Evolutionary conservation across 2,329 filamentous ascomycete species (phyloP).

Genomic region (Talaromyces verruculosus): DNA sequence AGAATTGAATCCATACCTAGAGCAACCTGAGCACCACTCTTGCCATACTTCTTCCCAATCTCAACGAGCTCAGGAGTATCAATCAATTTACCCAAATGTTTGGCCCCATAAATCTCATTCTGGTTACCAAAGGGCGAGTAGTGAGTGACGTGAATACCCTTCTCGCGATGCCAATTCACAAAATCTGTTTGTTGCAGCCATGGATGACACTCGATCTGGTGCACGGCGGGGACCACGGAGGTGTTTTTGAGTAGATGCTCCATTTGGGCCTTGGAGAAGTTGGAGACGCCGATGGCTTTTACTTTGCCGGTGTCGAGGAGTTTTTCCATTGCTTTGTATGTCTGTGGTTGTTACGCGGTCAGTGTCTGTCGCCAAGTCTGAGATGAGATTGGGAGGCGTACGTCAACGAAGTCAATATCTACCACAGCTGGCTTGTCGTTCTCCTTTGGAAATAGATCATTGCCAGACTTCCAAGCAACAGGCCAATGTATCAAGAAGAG

Average conservation of each 20-base stretch:
- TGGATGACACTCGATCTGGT: slow-evolving; percentile 56
- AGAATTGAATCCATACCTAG: slow-evolving; percentile 37
- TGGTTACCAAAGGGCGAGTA: slow-evolving; percentile 58
- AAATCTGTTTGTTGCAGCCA: slow-evolving; percentile 55
- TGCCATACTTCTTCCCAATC: slow-evolving; percentile 55
- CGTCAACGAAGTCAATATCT: slow-evolving; percentile 52
- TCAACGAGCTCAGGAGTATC: slow-evolving; percentile 52
- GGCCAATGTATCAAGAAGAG: slow-evolving; percentile 70
- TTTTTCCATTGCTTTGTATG: slow-evolving; percentile 54
- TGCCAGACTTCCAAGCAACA: slow-evolving; percentile 53
- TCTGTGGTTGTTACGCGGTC: slow-evolving; percentile 30
- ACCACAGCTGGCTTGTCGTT: slow-evolving; percentile 46
- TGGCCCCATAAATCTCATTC: slow-evolving; percentile 51
- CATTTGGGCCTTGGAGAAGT: slow-evolving; percentile 52
- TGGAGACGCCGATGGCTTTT: slow-evolving; percentile 55
- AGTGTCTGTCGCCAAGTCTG: background rate
- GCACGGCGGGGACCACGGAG: slow-evolving; percentile 48
- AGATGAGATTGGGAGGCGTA: slow-evolving; percentile 25
- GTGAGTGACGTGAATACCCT: slow-evolving; percentile 56
- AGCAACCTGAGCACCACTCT: slow-evolving; percentile 53
- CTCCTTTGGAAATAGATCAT: slow-evolving; percentile 47
- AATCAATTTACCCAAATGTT: slow-evolving; percentile 51
- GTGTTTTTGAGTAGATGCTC: slow-evolving; percentile 49
- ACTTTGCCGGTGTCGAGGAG: slow-evolving; percentile 44
- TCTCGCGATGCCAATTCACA: slow-evolving; percentile 49